Base-by-base conservation (phyloP, 179 eudicot species). In the Monotropa hypopitys region DNA sequence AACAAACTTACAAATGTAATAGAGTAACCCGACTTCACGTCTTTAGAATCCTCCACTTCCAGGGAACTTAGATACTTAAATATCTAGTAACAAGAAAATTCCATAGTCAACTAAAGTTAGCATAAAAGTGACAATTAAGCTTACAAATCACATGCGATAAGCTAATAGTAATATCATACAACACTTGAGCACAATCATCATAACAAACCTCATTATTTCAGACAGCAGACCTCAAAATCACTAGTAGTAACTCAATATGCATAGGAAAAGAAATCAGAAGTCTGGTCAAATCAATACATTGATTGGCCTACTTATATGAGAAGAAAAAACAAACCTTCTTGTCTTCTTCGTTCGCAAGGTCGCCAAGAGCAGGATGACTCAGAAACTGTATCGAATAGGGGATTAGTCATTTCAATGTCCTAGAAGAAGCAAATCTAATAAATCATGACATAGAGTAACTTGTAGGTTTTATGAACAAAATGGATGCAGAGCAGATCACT, bases 291-390 rank as follows among this genome's bases (percentile, higher is more conserved):
- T 59, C 51, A 75, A 43, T 21, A 2, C 43, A 21, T 13, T 18
- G 33, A n/a, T 66, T 53, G 45, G 28, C 35, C 32, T 62, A 47
- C 62, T 9, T 45, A 46, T 62, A n/a, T 42, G 20, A 46, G 79
- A 74, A 42, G 26, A 77, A 49, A 73, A 69, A 42, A 1, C 74
- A 66, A 81, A 95, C 98, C 98, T 94, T 88, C 76, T 89, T 91
- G 83, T 96, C 99, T 81, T 93, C 98, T 74, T 91, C 97, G 47
- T 85, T 83, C 79, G 94, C 70, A 75, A 96, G 94, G 45, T 88
- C 98, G 75, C 87, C 67, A 74, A 96, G 96, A 74, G 89, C 94
- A 78, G 98, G 99, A 85, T 96, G 99, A 80, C 97, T 94, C 87
- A 96, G 51, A 78, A 96, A 89, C 99, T 96, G 86, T 84, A 87